Percentiles rank a stretch among this genome's conserved stretches.
These are phyloP conservation scores for Bidens hawaiensis DNA, from an alignment of 140 eudicot genomes.

Conservation along the genomic window DNA sequence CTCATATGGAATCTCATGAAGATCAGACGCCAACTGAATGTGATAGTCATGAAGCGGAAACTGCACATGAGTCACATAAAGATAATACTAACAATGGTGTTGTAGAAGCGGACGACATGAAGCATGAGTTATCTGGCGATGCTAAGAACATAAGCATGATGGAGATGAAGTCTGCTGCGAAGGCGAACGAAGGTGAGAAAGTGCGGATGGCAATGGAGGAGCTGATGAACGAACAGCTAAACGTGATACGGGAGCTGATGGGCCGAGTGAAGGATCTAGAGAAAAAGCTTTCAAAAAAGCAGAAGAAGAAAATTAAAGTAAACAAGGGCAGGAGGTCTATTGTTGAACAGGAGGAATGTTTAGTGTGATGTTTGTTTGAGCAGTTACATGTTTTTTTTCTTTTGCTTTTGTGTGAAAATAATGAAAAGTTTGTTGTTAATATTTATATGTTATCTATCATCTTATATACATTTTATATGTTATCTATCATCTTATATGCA, in stretches of 20 bases:
- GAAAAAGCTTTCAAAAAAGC: constrained; percentile 45
- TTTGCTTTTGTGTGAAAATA: too few relatives aligned
- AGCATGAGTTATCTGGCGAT: background rate
- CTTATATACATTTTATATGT: too few relatives aligned
- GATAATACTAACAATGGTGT: background rate
- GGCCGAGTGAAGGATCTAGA: constrained; percentile 65
- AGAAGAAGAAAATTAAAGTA: constrained; percentile 36
- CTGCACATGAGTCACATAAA: background rate
- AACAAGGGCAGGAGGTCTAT: constrained; percentile 15
- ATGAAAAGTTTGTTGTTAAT: too few relatives aligned
- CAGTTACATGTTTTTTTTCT: background rate
- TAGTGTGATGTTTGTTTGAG: background rate
- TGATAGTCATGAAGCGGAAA: background rate
- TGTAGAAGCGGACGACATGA: background rate
- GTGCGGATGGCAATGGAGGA: constrained; percentile 52
- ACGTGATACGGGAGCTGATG: constrained; percentile 46
- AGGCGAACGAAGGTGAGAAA: constrained; percentile 24
- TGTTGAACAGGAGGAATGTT: constrained; percentile 1
- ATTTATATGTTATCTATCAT: too few relatives aligned
- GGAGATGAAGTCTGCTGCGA: background rate
- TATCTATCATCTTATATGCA: too few relatives aligned
- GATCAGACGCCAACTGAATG: background rate
- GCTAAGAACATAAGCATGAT: too few relatives aligned
- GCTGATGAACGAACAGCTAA: constrained; percentile 51
- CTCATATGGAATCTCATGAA: background rate